Evolutionary conservation across 2,329 filamentous ascomycete genomes (phyloP), one percentile per base, ranked within the genome.

Genomic region (Claviceps fusiformis): DNA sequence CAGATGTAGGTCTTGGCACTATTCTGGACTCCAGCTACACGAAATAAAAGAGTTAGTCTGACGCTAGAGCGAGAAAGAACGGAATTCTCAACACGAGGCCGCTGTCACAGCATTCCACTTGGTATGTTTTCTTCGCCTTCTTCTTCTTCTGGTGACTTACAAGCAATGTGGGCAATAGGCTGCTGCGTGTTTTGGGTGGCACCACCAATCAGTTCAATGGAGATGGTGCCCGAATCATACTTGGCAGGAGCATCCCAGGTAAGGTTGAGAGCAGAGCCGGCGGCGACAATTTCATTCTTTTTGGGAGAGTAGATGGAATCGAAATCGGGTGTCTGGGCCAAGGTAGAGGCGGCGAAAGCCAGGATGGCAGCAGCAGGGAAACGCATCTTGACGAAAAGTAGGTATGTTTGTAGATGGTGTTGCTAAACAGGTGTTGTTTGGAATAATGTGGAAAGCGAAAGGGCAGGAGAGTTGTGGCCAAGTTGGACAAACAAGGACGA

Each of bases 261-360:
- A 65, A 85, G 73, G 59, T 68, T 67, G 64, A 74, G 77, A 53
- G 70, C 68, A 61, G 70, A 59, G 61, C 80, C 81, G 46, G 78
- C 75, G 37, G 66, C 54, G 59, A 83, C 59, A 49, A 66, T 57
- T 66, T 77, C 67, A 62, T 68, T 68, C 53, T 70, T 45, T 37
- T 62, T 59, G 57, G 81, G 81, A 57, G 68, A 68, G 62, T 64
- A 71, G 65, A 85, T 71, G 63, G 73, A 67, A 65, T 81, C 73
- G 69, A 83, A 85, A 63, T 74, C 75, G n/a, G 69, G 55, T 51
- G 75, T 77, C 69, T 81, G 78, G 52, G 79, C 80, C 57, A 79
- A 59, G 59, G 67, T 75, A 58, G 75, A 66, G 68, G 71, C 71
- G 62, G 73, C 73, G 59, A 78, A 71, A 64, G 78, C 78, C 70